These are phyloP conservation scores for Dactylonectria macrodidyma DNA, from an alignment of 2,329 filamentous ascomycete species.

Conservation along the genomic window DNA sequence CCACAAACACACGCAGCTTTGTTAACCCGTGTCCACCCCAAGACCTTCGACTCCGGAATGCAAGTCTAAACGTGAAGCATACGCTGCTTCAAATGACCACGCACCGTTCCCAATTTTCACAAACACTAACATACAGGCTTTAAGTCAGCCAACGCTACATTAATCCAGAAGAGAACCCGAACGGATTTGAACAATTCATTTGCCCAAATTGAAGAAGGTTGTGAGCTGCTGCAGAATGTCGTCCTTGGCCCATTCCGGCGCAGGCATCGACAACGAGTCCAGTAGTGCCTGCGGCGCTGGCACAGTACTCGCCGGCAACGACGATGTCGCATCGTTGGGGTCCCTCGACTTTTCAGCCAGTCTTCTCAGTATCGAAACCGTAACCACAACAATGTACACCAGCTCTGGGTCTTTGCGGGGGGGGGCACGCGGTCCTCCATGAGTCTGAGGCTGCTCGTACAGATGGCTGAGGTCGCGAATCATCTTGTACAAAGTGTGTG, in stretches of 20 bases:
- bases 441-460: constrained; percentile 65
- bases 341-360: constrained; percentile 78
- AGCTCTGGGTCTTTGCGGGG: constrained; percentile 65
- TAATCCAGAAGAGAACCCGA: constrained; percentile 38
- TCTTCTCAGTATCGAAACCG: constrained; percentile 77
- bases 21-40: constrained; percentile 40
- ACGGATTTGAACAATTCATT: constrained; percentile 55
- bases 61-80: constrained; percentile 48
- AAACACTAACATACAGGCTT: constrained; percentile 51
- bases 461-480: constrained; percentile 80
- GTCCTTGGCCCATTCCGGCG: constrained; percentile 73
- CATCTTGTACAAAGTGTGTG: constrained; percentile 82
- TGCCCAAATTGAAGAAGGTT: constrained; percentile 65
- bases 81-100: constrained; percentile 48
- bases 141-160: constrained; percentile 33
- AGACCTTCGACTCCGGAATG: constrained; percentile 50
- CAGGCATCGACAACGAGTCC: constrained; percentile 76
- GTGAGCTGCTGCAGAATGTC: constrained; percentile 79
- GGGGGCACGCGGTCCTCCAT: constrained; percentile 52
- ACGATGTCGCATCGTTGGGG: constrained; percentile 63
- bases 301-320: constrained; percentile 73
- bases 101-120: constrained; percentile 45
- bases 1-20: constrained; percentile 39
- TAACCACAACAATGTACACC: constrained; percentile 76
- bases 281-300: constrained; percentile 79